Percentiles rank a stretch among this genome's conserved stretches.
These are phyloP conservation scores for Gracilaria gracilis DNA, from an alignment of 23 red algal genomes.

Conservation along the genomic window DNA sequence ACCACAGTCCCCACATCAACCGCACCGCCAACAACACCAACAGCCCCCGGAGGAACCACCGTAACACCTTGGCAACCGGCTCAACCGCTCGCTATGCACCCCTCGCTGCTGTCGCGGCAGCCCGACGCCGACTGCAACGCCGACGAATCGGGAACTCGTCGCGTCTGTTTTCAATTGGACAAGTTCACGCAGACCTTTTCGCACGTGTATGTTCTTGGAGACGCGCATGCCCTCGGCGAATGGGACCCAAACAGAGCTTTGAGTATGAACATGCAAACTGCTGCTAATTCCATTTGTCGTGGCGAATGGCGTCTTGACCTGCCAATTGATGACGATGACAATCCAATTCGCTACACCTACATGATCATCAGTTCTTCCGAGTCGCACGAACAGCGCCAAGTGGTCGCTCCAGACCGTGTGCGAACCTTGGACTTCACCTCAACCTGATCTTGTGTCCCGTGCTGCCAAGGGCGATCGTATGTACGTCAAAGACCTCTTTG, in stretches of 20 bases:
- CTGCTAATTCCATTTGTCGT: slow-evolving; percentile 49
- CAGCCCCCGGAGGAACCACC: too few relatives aligned
- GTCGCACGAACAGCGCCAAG: slow-evolving; percentile 7
- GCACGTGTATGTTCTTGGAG: slow-evolving; percentile 66
- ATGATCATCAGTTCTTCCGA: slow-evolving; percentile 45
- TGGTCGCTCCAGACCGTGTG: slow-evolving; percentile 32
- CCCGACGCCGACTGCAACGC: background rate
- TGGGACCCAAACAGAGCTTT: slow-evolving; percentile 58
- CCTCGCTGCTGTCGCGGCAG: too few relatives aligned
- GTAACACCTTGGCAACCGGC: too few relatives aligned
- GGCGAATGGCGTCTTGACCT: slow-evolving; percentile 69
- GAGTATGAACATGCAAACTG: slow-evolving; percentile 63
- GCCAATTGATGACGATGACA: slow-evolving; percentile 67
- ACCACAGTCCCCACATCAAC: too few relatives aligned
- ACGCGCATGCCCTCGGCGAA: slow-evolving; percentile 45
- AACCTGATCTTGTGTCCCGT: slow-evolving; percentile 40
- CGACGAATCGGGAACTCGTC: slow-evolving; percentile 43
- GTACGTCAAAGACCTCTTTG: slow-evolving; percentile 55
- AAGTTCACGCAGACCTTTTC: slow-evolving; percentile 56
- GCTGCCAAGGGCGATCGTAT: slow-evolving; percentile 48
- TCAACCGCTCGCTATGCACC: too few relatives aligned
- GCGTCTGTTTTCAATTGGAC: slow-evolving; percentile 64
- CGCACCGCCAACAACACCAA: too few relatives aligned
- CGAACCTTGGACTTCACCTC: slow-evolving; percentile 45
- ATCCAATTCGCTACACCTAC: slow-evolving; percentile 59